Evolutionary conservation across 495 filamentous ascomycete genomes (phyloP), one percentile per base, ranked within the genome.

Genomic region (Letharia columbiana): DNA sequence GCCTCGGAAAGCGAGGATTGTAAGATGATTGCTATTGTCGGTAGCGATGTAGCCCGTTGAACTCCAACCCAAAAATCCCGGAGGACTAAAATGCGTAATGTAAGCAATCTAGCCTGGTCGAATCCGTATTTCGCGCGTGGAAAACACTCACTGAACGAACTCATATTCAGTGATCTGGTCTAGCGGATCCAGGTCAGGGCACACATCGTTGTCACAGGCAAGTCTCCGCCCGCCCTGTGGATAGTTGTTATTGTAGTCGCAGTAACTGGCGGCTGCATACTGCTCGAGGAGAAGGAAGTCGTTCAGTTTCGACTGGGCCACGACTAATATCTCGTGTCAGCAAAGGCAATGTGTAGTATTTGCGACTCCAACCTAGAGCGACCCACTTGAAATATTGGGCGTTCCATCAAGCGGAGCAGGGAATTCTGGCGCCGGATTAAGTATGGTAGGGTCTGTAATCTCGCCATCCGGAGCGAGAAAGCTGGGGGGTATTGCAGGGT

Each of bases 221-320:
- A 56, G 52, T 56, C 52, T 56, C 31, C 52, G 52, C 13, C 52
- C 52, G 12, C 52, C 52, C 8, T 33, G 28, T 33, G 52, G 52
- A 10, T 33, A 35, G 8, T 56, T 56, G 28, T 56, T 56, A 8
- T 56, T 56, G 52, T 56, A 56, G 52, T 56, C 52, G 52, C 52
- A 56, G 31, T 56, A 56, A 56, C 52, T 56, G 13, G 52, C 52
- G 28, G 52, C 52, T 35, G 52, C 52, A 56, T 56, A 56, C 28
- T 56, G 52, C 15, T 56, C 52, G 1, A 35, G 17, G 23, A 56
- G 52, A 7, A 56, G 52, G 13, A 56, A 56, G 4, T 33, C 28
- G 8, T 56, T 56, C 28, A 56, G 52, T 31, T 33, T 33, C 28
- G 52, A 33, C 18, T 56, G 28, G 6, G 52, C 4, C 7, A 56